Conservation (phyloP, 805 yeast genomes). For the Candida stauntonica region DNA sequence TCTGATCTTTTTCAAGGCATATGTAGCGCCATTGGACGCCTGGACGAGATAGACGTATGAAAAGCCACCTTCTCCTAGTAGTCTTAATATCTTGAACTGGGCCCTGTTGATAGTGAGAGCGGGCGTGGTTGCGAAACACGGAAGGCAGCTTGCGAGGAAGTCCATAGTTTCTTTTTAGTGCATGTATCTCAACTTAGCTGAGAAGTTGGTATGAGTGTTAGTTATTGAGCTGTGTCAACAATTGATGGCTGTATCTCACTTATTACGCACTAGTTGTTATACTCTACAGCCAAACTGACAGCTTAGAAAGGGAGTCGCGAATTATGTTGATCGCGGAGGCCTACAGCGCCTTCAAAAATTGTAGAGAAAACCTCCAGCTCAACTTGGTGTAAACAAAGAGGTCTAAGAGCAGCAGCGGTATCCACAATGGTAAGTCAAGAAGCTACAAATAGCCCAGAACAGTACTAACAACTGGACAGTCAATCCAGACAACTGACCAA, state of each 20-base stretch:
- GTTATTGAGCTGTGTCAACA: too few relatives aligned
- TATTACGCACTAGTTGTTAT: too few relatives aligned
- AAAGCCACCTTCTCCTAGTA: constrained; percentile 90
- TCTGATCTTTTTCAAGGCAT: constrained; percentile 80
- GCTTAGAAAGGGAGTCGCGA: too few relatives aligned
- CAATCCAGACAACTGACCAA: constrained; percentile 39
- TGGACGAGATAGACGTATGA: constrained; percentile 81
- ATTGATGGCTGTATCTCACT: too few relatives aligned
- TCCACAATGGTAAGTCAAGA: constrained; percentile 11
- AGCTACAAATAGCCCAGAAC: not conserved
- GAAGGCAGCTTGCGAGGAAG: constrained; percentile 13
- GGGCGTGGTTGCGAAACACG: constrained; percentile 41
- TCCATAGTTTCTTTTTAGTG: constrained; percentile 5
- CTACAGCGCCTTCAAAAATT: not conserved
- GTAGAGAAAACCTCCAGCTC: not conserved
- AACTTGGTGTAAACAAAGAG: too few relatives aligned
- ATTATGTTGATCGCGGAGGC: too few relatives aligned
- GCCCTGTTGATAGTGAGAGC: constrained; percentile 57
- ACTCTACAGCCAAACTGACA: too few relatives aligned
- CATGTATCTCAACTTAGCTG: not conserved
- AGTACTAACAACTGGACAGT: constrained; percentile 19
- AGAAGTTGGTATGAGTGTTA: too few relatives aligned
- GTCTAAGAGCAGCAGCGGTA: not conserved
- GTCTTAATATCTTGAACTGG: constrained; percentile 55
- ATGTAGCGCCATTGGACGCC: constrained; percentile 41